Base-by-base conservation (phyloP, 2,329 filamentous ascomycete species). In the Ophiocordyceps camponoti-saundersi region DNA sequence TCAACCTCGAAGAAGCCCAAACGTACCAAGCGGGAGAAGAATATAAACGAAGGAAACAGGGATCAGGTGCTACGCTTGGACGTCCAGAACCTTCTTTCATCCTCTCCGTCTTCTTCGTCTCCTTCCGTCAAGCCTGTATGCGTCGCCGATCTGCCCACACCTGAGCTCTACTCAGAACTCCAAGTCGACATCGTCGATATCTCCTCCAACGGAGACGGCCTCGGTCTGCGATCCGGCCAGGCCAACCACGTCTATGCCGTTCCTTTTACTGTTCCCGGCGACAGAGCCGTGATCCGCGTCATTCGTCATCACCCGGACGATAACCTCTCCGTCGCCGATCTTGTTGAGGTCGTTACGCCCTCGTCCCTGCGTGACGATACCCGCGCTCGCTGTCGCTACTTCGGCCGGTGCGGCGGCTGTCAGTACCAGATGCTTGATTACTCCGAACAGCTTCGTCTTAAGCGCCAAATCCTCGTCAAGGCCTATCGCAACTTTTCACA, bases 361-460 rank as follows among this genome's bases (percentile, higher is more conserved):
- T 88, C 85, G 0, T 73, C 79, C 1, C 70, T 82, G 47, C 82
- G 92, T 56, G 82, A 95, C 56, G 84, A 92, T 56, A 71, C 73
- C 36, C 77, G 85, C 21, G 73, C 94, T 54, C 73, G 73, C 48
- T 98, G 92, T 68, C 74, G 77, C 55, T 96, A 98, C 70, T 98
- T 98, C 59, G 70, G 78, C 40, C 75, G 72, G 47, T 98, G 92
- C 64, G 85, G 83, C 11, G 92, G 92, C 30, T 98, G 92, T 61
- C 92, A 98, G 65, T 89, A 96, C 63, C 92, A 98, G 68, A 95
- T 96, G 86, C 76, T 98, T 52, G 79, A 86, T 47, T 96, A 96
- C 62, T 65, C 74, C 29, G 83, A 88, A 56, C 92, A 98, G 62
- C 76, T 98, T 26, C 71, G 70, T 42, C 82, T 90, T 64, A 98